Conservation (phyloP, 306 rosid species). For the Prunus campanulata region DNA sequence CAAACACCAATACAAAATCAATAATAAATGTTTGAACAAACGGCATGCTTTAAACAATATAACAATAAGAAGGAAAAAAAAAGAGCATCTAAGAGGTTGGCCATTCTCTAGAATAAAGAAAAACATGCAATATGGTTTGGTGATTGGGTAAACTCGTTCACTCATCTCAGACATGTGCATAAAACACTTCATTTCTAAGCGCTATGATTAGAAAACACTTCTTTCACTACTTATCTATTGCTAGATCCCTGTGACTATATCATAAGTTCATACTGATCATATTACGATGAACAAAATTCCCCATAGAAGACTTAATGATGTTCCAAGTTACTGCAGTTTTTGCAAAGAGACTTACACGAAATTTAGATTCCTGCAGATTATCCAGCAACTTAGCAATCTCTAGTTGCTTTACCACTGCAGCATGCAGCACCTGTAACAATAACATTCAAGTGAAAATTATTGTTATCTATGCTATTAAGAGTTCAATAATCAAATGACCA, state of each 20-base stretch:
- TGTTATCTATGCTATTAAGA: constrained; percentile 6
- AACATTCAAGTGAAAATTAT: constrained; percentile 9
- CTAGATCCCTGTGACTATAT: not conserved
- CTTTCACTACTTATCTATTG: not conserved
- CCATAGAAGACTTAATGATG: not conserved
- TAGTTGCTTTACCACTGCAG: constrained; percentile 69
- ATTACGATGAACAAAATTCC: not conserved
- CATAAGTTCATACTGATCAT: not conserved
- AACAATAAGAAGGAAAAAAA: too few species aligned
- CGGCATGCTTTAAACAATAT: too few species aligned
- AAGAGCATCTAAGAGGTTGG: too few species aligned
- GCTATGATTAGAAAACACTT: not conserved
- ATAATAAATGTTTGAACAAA: too few species aligned
- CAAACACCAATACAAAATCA: too few species aligned
- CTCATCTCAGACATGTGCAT: too few species aligned
- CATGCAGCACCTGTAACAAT: constrained; percentile 61
- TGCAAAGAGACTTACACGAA: constrained; percentile 56
- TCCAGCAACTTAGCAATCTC: constrained; percentile 73
- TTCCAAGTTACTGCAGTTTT: not conserved
- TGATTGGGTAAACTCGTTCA: too few species aligned
- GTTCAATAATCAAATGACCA: constrained; percentile 5
- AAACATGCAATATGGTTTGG: too few species aligned
- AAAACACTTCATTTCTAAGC: too few species aligned
- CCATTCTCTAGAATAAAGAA: too few species aligned
- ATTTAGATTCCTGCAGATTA: constrained; percentile 50